phyloP scores from a whole-genome alignment of 352 stramenopile genomes.

The Phytophthora pistaciae region DNA sequence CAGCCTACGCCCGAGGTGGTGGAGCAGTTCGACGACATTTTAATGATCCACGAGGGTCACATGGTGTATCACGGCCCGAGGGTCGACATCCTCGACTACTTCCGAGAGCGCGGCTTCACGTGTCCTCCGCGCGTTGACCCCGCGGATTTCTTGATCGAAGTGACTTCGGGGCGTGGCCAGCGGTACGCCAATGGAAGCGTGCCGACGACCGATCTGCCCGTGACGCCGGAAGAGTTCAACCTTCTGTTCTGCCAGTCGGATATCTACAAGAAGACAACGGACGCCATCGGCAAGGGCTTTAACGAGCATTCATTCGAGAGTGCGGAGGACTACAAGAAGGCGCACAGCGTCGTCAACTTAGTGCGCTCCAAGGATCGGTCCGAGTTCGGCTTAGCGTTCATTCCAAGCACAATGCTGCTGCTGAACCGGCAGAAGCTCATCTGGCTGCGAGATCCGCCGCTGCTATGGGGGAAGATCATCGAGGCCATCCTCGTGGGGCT shows the following conservation, averaged over 20 bases:
- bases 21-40: conserved; percentile 95
- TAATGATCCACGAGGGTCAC: conserved; percentile 94
- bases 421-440: conserved; percentile 74
- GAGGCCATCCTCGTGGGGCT: conserved; percentile 79
- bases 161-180: conserved; percentile 62
- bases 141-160: conserved; percentile 77
- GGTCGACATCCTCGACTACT: conserved; percentile 84
- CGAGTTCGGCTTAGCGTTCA: conserved; percentile 62
- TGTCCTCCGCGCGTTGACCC: conserved; percentile 71
- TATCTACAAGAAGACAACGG: conserved; percentile 65
- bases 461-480: conserved; percentile 71
- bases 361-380: conserved; percentile 57
- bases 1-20: conserved; percentile 92
- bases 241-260: conserved; percentile 60
- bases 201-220: conserved; percentile 25
- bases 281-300: conserved; percentile 59
- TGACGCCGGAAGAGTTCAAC: conserved; percentile 60
- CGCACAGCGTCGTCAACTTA: conserved; percentile 57
- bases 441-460: conserved; percentile 66
- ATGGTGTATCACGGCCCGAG: conserved; percentile 94
- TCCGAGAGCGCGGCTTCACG: conserved; percentile 77
- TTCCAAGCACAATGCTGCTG: conserved; percentile 54
- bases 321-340: conserved; percentile 65
- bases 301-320: conserved; percentile 71
- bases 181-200: conserved; percentile 54